These are phyloP conservation scores for Paraglomus occultum DNA, from an alignment of 192 early-diverging fungal species.

Conservation along the genomic window DNA sequence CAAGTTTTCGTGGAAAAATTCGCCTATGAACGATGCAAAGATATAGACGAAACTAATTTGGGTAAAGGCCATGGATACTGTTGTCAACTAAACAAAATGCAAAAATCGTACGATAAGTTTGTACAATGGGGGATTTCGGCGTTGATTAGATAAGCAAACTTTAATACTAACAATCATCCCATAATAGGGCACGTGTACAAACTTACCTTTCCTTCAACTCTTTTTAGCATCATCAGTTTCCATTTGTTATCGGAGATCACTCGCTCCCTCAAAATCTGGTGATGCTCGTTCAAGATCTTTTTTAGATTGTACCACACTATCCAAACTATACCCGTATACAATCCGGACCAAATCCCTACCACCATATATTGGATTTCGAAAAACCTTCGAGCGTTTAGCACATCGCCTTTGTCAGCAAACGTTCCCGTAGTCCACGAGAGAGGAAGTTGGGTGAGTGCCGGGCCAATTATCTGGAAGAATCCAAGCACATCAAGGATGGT, in stretches of 20 bases:
- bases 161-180: too few relatives aligned
- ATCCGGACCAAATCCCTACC: background rate
- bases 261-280: background rate
- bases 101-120: too few relatives aligned
- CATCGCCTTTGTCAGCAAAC: constrained; percentile 6
- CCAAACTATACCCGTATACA: background rate
- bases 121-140: too few relatives aligned
- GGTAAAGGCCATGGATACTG: too few relatives aligned
- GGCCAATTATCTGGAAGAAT: constrained; percentile 2
- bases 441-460: background rate
- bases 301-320: constrained; percentile 21
- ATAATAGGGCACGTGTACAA: too few relatives aligned
- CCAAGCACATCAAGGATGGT: background rate
- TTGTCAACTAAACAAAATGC: too few relatives aligned
- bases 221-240: constrained; percentile 5
- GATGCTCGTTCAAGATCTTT: constrained; percentile 1
- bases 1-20: too few relatives aligned
- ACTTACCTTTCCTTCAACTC: background rate
- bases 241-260: constrained; percentile 5
- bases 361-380: constrained; percentile 23
- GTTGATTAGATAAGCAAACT: too few relatives aligned
- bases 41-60: too few relatives aligned
- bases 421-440: background rate
- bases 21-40: too few relatives aligned
- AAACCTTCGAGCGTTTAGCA: background rate